Percentiles rank a stretch among this genome's conserved stretches.
These are phyloP conservation scores for Lycium ferocissimum DNA, from an alignment of 257 asterid genomes.

Conservation along the genomic window DNA sequence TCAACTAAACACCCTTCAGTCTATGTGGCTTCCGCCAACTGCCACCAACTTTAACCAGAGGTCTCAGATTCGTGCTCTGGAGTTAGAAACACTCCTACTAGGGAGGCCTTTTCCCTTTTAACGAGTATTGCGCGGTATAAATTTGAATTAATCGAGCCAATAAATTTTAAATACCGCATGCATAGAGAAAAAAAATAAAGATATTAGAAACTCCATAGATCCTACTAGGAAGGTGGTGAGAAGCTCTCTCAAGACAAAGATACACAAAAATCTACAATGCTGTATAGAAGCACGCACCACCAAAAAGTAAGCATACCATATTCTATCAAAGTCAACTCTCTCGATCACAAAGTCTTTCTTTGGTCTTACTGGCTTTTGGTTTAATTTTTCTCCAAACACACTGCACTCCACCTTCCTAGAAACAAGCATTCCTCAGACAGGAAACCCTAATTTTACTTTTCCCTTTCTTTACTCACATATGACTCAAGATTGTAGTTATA, in stretches of 20 bases:
- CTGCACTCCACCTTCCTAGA: constrained; percentile 14
- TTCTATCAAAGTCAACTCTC: constrained; percentile 4
- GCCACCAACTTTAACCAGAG: too few relatives aligned
- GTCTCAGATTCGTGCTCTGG: too few relatives aligned
- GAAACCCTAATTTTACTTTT: background rate
- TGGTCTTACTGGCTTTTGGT: background rate
- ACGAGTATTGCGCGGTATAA: background rate
- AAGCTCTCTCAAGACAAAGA: constrained; percentile 27
- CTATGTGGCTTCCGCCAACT: too few relatives aligned
- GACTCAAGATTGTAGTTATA: background rate
- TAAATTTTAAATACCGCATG: background rate
- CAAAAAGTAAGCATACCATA: background rate
- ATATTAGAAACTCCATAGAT: constrained; percentile 30
- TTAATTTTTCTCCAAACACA: background rate
- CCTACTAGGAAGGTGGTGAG: constrained; percentile 40
- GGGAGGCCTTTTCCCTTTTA: background rate
- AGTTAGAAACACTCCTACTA: too few relatives aligned
- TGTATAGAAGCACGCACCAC: constrained; percentile 3
- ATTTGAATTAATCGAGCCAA: background rate
- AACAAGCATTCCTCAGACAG: constrained; percentile 23
- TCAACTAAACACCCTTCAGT: too few relatives aligned
- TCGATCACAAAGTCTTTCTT: background rate
- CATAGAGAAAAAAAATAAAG: background rate
- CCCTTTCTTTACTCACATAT: constrained; percentile 9
- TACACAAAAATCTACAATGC: background rate